These are phyloP conservation scores for Leucocoprinus birnbaumii DNA, from an alignment of 768 basidiomycete species.

Conservation along the genomic window DNA sequence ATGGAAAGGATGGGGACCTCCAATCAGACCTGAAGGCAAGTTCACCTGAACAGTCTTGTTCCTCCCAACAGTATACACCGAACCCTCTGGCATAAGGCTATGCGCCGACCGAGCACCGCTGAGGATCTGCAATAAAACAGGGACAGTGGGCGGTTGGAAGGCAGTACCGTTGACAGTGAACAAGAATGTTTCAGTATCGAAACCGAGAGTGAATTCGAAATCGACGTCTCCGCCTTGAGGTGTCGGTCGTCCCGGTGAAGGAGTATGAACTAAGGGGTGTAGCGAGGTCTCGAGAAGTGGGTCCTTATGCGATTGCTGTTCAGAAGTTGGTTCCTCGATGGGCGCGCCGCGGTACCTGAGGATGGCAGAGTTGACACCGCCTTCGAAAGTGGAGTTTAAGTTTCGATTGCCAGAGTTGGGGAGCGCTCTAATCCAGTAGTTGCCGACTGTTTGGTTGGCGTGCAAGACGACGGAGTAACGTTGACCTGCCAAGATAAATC, in stretches of 20 bases:
- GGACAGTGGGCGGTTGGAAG: slow-evolving; percentile 28
- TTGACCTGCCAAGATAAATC: slow-evolving; percentile 33
- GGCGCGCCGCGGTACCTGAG: slow-evolving; percentile 32
- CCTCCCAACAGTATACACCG: slow-evolving; percentile 39
- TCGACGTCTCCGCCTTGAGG: slow-evolving; percentile 30
- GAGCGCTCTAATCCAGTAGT: slow-evolving; percentile 34
- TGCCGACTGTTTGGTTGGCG: slow-evolving; percentile 32
- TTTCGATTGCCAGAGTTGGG: slow-evolving; percentile 19
- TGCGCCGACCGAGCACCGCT: slow-evolving; percentile 32
- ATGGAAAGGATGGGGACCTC: slow-evolving; percentile 39
- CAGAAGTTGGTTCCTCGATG: slow-evolving; percentile 26
- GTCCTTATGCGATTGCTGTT: neutral
- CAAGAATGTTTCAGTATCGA: slow-evolving; percentile 25
- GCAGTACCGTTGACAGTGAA: slow-evolving; percentile 22
- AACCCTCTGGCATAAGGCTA: slow-evolving; percentile 35
- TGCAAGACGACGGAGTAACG: slow-evolving; percentile 37
- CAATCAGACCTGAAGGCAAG: slow-evolving; percentile 26
- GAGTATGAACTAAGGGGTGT: neutral
- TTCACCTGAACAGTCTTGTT: slow-evolving; percentile 50
- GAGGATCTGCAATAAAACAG: slow-evolving; percentile 38
- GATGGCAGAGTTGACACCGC: slow-evolving; percentile 19
- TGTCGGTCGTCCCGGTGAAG: slow-evolving; percentile 24
- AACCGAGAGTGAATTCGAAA: slow-evolving; percentile 17
- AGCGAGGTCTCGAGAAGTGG: neutral
- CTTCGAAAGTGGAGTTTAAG: slow-evolving; percentile 13